Percentiles rank a stretch among this genome's conserved stretches.
Evolutionary conservation across 169 alveolate genomes (phyloP).

Genomic region (Cryptosporidium bovis): DNA sequence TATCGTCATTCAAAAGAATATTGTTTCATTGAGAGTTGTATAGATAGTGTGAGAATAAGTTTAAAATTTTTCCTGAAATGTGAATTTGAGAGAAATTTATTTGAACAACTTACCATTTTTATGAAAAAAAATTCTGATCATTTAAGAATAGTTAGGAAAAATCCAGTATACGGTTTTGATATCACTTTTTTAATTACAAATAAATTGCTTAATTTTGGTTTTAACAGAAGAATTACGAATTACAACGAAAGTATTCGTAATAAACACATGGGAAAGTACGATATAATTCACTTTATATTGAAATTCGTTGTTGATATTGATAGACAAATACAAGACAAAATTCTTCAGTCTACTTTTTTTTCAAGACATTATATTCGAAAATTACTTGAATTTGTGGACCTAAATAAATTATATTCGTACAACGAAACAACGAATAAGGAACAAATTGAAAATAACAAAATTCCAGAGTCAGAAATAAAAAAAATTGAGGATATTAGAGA

Average conservation of each 20-base stretch:
- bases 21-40: conserved; percentile 61
- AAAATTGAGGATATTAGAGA: neutral
- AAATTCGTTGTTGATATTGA: conserved; percentile 65
- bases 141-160: conserved; percentile 21
- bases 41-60: conserved; percentile 61
- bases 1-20: conserved; percentile 61
- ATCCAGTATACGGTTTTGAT: conserved; percentile 58
- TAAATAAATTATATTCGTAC: conserved; percentile 4
- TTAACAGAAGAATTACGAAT: neutral
- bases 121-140: conserved; percentile 65
- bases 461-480: neutral
- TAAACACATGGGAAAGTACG: conserved; percentile 60
- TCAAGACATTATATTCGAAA: conserved; percentile 51
- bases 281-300: conserved; percentile 35
- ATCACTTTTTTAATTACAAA: conserved; percentile 55
- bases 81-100: conserved; percentile 52
- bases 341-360: conserved; percentile 58
- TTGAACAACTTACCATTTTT: conserved; percentile 42
- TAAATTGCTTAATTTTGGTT: conserved; percentile 3
- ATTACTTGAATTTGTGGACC: conserved; percentile 15
- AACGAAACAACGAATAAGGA: neutral
- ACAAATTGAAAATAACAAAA: neutral
- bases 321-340: conserved; percentile 62
- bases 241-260: neutral
- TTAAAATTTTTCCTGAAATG: conserved; percentile 53